Evolutionary conservation across 1,284 basidiomycete species (phyloP), one percentile per base, ranked within the genome.

Genomic region (Ceratobasidium sp.): DNA sequence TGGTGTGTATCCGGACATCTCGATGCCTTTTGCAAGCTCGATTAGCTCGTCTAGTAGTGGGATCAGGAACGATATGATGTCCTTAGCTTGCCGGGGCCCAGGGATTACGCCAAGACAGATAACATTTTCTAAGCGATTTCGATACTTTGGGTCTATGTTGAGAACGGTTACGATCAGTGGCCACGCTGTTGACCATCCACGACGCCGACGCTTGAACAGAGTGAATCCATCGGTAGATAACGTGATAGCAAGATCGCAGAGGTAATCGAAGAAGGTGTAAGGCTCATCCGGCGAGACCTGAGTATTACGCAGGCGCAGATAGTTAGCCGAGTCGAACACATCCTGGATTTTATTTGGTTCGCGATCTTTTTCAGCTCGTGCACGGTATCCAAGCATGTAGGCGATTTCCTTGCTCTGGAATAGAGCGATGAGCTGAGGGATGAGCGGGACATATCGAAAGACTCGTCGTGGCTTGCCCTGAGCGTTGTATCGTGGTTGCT

Each of bases 401-500:
- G 81, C 81, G 11, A 74, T 77, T 8, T 82, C 76, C 0, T 76
- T 49, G 8, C 74, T 74, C 11, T 79, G 74, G 43, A 75, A 80
- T 1, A 82, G 71, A 0, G 82, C 82, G 61, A 84, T 82, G 1
- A 85, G 65, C 71, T 81, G 81, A 13, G 83, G 83, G 0, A 81
- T 83, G 54, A 84, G 61, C 0, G 80, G 83, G 6, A 84, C 79
- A 0, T 81, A 81, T 27, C 76, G 77, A 72, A 83, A 84, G 5
- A 80, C 76, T 29, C 79, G 77, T 4, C 74, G 56, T 0, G 81
- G 63, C 5, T 58, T 58, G 49, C 78, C 76, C 1, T 54, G 63
- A 7, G 64, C 51, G 59, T 80, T 77, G 41, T 81, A 82, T 1
- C 82, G 80, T 19, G 79, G 66, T 37, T 77, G 63, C 0, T 29